A percentile compares a stretch with the other conserved stretches of the same genome.
These are phyloP conservation scores for Ceratocystis smalleyi DNA, from an alignment of 2,329 filamentous ascomycete species.

Conservation along the genomic window DNA sequence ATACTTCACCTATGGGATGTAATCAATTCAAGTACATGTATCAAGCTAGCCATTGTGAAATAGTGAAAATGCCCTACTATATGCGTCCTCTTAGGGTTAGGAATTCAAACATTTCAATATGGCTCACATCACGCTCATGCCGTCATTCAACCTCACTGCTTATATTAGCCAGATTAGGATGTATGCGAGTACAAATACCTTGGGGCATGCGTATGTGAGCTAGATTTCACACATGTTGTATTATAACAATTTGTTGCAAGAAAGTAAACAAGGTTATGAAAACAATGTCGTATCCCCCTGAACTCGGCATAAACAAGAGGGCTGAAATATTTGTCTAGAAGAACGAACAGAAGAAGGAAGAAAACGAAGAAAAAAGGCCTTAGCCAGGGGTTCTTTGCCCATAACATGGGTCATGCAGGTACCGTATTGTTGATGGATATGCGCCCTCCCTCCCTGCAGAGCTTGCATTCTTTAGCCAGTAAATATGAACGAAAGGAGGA, in stretches of 20 bases:
- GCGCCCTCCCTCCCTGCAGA: not conserved
- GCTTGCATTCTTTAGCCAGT: not conserved
- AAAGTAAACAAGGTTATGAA: not conserved
- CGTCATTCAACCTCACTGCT: no score
- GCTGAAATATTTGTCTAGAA: conserved; percentile 3
- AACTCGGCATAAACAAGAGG: not conserved
- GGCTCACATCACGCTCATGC: no score
- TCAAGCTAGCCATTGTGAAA: no score
- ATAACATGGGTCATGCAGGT: conserved; percentile 4
- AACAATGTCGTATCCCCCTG: not conserved
- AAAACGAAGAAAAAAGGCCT: not conserved
- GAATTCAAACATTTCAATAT: no score
- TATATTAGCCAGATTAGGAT: not conserved
- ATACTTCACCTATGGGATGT: no score
- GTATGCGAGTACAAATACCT: not conserved
- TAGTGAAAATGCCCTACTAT: no score
- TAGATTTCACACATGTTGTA: not conserved
- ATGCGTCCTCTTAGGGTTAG: no score
- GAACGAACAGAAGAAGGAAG: not conserved
- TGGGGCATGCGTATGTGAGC: not conserved
- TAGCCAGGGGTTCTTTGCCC: not conserved
- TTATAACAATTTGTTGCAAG: not conserved
- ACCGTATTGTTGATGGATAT: not conserved
- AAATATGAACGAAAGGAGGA: not conserved
- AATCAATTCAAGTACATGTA: no score